Evolutionary conservation across 129 eudicot species (phyloP), one percentile per base, ranked within the genome.

Genomic region (Calendula officinalis): DNA sequence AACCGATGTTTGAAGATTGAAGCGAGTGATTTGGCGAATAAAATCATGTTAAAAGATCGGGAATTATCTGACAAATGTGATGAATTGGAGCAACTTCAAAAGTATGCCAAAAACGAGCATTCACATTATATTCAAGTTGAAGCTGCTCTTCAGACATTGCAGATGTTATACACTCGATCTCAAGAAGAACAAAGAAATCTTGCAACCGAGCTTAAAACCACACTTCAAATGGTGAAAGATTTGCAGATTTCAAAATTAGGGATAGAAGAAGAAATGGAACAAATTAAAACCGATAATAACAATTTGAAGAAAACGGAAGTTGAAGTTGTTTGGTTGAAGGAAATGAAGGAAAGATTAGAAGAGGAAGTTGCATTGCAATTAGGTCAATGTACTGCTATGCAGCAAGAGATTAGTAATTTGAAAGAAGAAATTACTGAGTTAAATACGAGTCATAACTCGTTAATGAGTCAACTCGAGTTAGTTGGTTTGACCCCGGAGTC

Each of bases 181-280:
- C 99, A 83, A 73, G 99, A 88, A 63, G 87, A 83, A 64, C 96
- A 88, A 67, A 83, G 75, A 54, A 79, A 78, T 60, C 82, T 88
- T 40, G 78, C 80, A 3, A 4, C 39, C 66, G 97, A 94, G 82
- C 99, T 94, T 8, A 62, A 82, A 39, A 80, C 73, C 16, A 87
- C 81, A 75, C 85, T 94, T 64, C 82, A 71, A 6, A 67, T 73
- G 78, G 60, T 94, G 57, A 88, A 83, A 69, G 95, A 83, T 62
- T 52, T 94, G 79, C 85, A 88, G 64, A 68, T 46, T 12, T 63
- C 72, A 80, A 91, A 84, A 69, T 53, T 38, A 17, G 79, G 74
- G 54, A 53, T 90, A 69, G 94, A 84, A 71, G 81, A 75, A 72
- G 92, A 90, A 72, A 77, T 86, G 67, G 62, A 34, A 53, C 83